phyloP scores from a whole-genome alignment of 129 eudicot genomes.

The Ambrosia trifida region DNA sequence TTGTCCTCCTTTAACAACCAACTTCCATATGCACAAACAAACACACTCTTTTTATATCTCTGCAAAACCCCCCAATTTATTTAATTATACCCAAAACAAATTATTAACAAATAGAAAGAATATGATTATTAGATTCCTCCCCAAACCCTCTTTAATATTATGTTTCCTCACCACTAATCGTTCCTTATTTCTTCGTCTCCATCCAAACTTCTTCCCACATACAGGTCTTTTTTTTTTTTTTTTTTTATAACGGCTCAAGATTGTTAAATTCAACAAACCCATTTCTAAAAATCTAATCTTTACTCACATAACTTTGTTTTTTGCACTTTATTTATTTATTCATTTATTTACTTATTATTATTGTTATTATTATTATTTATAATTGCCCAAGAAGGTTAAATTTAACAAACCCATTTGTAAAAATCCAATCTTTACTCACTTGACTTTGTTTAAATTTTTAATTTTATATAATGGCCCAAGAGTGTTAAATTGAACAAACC shows the following conservation, averaged over 20 bases:
- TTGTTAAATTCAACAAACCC: no score
- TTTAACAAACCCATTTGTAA: not conserved
- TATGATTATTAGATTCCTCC: slow-evolving; percentile 31
- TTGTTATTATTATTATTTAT: no score
- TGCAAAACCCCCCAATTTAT: not conserved
- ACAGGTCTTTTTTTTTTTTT: slow-evolving; percentile 10
- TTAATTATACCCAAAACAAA: not conserved
- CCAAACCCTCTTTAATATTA: slow-evolving; percentile 28
- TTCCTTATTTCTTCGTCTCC: slow-evolving; percentile 21
- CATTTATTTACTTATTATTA: no score
- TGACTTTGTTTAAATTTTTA: no score
- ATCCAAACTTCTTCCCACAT: not conserved
- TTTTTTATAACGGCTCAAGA: no score
- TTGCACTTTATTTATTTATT: no score
- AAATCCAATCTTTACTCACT: no score
- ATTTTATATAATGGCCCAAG: no score
- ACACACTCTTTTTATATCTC: not conserved
- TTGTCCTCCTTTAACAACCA: not conserved
- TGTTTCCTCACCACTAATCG: slow-evolving; percentile 29
- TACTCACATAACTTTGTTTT: no score
- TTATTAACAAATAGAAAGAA: not conserved
- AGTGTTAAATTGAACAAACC: not conserved
- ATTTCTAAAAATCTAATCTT: no score
- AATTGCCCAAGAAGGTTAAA: no score
- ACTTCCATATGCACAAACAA: not conserved